Percentiles rank a stretch among this genome's conserved stretches.
Evolutionary conservation across 2,329 filamentous ascomycete genomes (phyloP).

Genomic region (Hypoxylon sp.): DNA sequence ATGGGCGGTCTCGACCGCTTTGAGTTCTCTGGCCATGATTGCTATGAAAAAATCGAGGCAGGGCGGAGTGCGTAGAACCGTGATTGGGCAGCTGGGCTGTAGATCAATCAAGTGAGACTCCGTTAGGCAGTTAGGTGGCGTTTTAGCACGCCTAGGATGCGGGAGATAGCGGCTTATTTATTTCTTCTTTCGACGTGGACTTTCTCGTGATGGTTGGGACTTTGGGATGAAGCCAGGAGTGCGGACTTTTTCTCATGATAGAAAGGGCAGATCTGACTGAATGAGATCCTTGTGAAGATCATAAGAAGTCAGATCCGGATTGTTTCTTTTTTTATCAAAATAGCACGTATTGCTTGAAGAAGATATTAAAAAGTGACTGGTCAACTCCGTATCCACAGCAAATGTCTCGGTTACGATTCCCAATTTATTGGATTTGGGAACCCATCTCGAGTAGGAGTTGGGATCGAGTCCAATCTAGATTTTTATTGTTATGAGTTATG

Average conservation of each 20-base stretch:
- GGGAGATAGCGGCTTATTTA: constrained; percentile 44
- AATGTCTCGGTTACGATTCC: constrained; percentile 37
- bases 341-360: constrained; percentile 11
- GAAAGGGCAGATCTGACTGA: constrained; percentile 15
- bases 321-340: constrained; percentile 18
- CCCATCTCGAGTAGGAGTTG: constrained; percentile 5
- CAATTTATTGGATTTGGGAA: constrained; percentile 32
- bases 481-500: neutral
- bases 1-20: constrained; percentile 48
- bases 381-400: constrained; percentile 42
- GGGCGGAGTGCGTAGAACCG: constrained; percentile 42
- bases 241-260: constrained; percentile 41
- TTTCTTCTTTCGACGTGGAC: constrained; percentile 41
- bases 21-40: constrained; percentile 49
- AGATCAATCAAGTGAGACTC: constrained; percentile 52
- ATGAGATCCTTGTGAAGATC: constrained; percentile 31
- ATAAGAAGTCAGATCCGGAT: constrained; percentile 15
- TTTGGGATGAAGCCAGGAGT: constrained; percentile 34
- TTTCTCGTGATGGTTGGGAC: constrained; percentile 25
- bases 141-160: constrained; percentile 42
- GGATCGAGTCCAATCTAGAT: constrained; percentile 6
- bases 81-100: constrained; percentile 51
- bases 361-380: constrained; percentile 39
- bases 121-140: constrained; percentile 52
- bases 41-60: constrained; percentile 49